A percentile compares a stretch with the other conserved stretches of the same genome.
Conservation (phyloP, 176 grass and related monocot species). For the Hsuehochloa calcarea region DNA sequence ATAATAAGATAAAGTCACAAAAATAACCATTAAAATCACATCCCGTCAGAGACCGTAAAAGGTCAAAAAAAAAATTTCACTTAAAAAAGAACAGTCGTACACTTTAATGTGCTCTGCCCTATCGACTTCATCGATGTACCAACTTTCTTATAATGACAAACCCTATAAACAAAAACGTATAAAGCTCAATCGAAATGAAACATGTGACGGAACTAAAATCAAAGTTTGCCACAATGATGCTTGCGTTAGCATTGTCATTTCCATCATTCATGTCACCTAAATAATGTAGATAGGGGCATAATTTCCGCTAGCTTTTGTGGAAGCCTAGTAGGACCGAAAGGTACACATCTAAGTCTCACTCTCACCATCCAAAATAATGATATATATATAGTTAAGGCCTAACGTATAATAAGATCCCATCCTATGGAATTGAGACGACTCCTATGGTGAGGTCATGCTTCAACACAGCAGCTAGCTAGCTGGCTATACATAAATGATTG, state of each 20-base stretch:
- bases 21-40: no score
- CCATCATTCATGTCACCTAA: conserved; percentile 31
- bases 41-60: no score
- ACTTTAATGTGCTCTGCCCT: not conserved
- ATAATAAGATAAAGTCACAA: no score
- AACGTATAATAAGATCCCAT: not conserved
- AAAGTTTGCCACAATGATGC: conserved; percentile 31
- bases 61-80: no score
- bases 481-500: not conserved
- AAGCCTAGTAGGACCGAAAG: not conserved
- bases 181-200: not conserved
- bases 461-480: not conserved
- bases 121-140: not conserved
- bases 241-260: conserved; percentile 33
- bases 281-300: not conserved
- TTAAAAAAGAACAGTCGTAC: not conserved
- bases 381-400: not conserved
- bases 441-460: not conserved
- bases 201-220: conserved; percentile 2
- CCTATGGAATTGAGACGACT: not conserved
- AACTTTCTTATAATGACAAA: not conserved
- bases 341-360: not conserved
- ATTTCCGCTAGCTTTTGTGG: conserved; percentile 30
- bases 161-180: not conserved
- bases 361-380: not conserved